Percentiles rank a stretch among this genome's conserved stretches.
Evolutionary conservation across 1,139 yeast species (phyloP).

Genomic region (Diutina pseudorugosa): DNA sequence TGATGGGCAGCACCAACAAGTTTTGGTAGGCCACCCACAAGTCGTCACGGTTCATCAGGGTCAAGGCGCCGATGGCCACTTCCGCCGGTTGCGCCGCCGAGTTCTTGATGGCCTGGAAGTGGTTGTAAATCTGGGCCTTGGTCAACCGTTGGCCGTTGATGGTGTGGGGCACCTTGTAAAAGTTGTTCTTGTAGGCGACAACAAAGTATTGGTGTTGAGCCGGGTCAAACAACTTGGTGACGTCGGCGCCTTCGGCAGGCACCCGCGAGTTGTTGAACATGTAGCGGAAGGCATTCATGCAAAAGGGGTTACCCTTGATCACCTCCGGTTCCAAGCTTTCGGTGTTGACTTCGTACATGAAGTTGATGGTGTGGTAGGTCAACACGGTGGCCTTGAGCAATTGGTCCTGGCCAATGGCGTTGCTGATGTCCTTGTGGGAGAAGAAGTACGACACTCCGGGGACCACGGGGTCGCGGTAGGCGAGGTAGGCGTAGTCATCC

Average conservation of each 20-base stretch:
- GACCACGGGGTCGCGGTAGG: conserved; percentile 85
- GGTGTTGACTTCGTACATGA: conserved; percentile 40
- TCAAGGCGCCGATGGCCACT: conserved; percentile 63
- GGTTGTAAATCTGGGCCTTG: conserved; percentile 53
- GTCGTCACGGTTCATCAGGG: conserved; percentile 78
- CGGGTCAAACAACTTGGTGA: conserved; percentile 37
- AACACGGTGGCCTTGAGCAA: conserved; percentile 60
- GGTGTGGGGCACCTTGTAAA: conserved; percentile 71
- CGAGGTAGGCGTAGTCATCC: conserved; percentile 90
- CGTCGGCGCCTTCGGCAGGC: conserved; percentile 51
- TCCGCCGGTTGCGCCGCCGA: conserved; percentile 14
- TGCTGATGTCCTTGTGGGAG: conserved; percentile 59
- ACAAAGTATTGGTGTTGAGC: conserved; percentile 57
- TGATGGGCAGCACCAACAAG: conserved; percentile 45
- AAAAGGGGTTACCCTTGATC: conserved; percentile 70
- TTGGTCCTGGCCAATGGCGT: conserved; percentile 54
- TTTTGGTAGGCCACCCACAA: conserved; percentile 56
- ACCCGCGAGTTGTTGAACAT: conserved; percentile 88
- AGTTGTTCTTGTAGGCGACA: conserved; percentile 66
- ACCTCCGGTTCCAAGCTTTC: conserved; percentile 68
- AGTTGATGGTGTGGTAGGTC: conserved; percentile 43
- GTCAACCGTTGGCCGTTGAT: conserved; percentile 41
- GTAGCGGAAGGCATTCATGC: conserved; percentile 87
- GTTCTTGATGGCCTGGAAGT: conserved; percentile 45
- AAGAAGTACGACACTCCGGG: conserved; percentile 91